These are phyloP conservation scores for Themeda triandra DNA, from an alignment of 176 grass and related monocot species.

Conservation along the genomic window DNA sequence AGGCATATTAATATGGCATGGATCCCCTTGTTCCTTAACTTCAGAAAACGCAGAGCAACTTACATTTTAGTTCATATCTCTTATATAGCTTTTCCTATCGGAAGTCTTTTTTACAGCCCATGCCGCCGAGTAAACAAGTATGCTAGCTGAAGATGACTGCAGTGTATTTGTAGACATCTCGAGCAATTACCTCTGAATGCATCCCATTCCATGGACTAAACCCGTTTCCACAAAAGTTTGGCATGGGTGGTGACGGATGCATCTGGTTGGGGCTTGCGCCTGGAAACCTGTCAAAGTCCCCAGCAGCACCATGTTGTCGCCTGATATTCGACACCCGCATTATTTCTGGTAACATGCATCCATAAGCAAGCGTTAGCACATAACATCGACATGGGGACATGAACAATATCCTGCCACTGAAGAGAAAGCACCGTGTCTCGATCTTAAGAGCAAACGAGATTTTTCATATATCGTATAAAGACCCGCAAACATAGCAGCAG, in stretches of 20 bases:
- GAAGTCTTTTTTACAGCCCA: conserved; percentile 4
- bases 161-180: background rate
- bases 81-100: background rate
- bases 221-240: conserved; percentile 61
- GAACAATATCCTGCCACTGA: conserved; percentile 27
- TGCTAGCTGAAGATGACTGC: background rate
- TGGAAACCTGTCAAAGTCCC: conserved; percentile 55
- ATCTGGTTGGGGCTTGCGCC: conserved; percentile 67
- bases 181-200: conserved; percentile 59
- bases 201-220: conserved; percentile 66
- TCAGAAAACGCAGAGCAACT: background rate
- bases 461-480: conserved; percentile 2
- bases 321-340: conserved; percentile 67
- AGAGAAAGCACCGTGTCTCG: background rate
- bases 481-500: background rate
- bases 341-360: conserved; percentile 65
- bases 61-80: background rate
- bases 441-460: conserved; percentile 2
- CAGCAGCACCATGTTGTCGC: conserved; percentile 44
- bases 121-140: background rate
- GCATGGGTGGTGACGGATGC: conserved; percentile 51
- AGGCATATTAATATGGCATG: background rate
- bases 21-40: background rate
- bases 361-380: conserved; percentile 31
- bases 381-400: conserved; percentile 1